Evolutionary conservation across 306 rosid genomes (phyloP).

Genomic region (Cyamopsis tetragonoloba): DNA sequence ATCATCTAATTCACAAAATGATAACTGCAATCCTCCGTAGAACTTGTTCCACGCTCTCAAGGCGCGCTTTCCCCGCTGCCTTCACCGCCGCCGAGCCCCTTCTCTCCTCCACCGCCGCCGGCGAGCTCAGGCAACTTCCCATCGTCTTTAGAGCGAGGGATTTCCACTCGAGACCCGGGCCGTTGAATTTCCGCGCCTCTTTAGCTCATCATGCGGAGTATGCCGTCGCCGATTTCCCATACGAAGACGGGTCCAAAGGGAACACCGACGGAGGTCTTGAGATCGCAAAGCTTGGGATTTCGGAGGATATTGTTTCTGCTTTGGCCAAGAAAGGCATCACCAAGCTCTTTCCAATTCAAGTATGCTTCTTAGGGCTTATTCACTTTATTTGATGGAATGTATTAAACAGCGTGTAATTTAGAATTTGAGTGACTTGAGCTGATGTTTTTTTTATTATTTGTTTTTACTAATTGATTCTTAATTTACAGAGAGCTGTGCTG

Average conservation of each 20-base stretch:
- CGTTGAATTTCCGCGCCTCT: slow-evolving; percentile 55
- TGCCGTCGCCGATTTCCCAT: slow-evolving; percentile 50
- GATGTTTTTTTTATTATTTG: not conserved
- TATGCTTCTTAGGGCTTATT: not conserved
- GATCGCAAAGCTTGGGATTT: slow-evolving; percentile 69
- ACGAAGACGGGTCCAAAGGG: slow-evolving; percentile 41
- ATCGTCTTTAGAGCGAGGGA: slow-evolving; percentile 5
- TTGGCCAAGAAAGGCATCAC: slow-evolving; percentile 72
- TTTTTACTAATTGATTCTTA: not conserved
- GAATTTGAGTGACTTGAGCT: not conserved
- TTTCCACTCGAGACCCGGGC: slow-evolving; percentile 49
- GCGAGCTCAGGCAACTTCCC: slow-evolving; percentile 23
- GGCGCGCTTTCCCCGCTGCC: slow-evolving; percentile 56
- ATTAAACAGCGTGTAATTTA: not conserved
- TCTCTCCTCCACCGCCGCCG: slow-evolving; percentile 15
- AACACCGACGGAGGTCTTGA: slow-evolving; percentile 69
- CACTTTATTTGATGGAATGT: not conserved
- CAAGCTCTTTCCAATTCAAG: slow-evolving; percentile 96
- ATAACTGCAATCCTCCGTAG: slow-evolving; percentile 39
- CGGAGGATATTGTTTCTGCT: slow-evolving; percentile 73
- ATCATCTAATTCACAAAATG: slow-evolving; percentile 26
- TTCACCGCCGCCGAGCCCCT: slow-evolving; percentile 20
- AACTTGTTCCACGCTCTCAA: slow-evolving; percentile 30
- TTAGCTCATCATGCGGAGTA: slow-evolving; percentile 38
- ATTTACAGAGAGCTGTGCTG: slow-evolving; percentile 77